Evolutionary conservation across 495 filamentous ascomycete genomes (phyloP).

Genomic region (Penicillium cosmopolitanum): DNA sequence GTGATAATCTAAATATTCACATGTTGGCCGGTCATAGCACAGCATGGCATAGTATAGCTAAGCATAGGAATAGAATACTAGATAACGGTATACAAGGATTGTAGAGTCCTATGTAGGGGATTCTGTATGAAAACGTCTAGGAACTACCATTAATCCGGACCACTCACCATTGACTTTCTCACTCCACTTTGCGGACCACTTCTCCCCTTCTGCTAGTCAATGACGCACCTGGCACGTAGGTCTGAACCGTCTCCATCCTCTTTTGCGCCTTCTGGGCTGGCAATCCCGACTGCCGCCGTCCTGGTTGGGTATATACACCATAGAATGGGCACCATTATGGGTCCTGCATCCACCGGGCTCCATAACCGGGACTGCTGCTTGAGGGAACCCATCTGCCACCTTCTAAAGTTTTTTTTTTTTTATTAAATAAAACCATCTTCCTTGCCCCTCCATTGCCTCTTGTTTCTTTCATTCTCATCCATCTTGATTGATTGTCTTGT

Average conservation of each 20-base stretch:
- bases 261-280: not conserved
- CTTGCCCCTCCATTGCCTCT: conserved; percentile 6
- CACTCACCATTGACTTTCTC: not conserved
- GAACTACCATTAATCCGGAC: not conserved
- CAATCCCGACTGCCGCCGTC: conserved; percentile 2
- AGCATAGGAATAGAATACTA: too few species aligned
- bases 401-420: not conserved
- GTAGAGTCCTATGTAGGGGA: too few species aligned
- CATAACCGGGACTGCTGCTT: conserved; percentile 19
- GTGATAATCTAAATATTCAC: too few species aligned
- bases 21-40: too few species aligned
- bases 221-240: conserved; percentile 6
- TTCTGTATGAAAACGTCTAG: not conserved
- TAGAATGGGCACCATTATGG: conserved; percentile 7
- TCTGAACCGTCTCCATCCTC: conserved; percentile 2
- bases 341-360: conserved; percentile 14
- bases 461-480: conserved; percentile 1
- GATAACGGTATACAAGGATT: too few species aligned
- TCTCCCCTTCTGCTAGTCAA: conserved; percentile 6
- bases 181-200: not conserved
- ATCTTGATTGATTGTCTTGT: conserved; percentile 12
- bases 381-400: conserved; percentile 22
- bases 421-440: conserved; percentile 11
- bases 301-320: conserved; percentile 14
- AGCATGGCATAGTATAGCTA: too few species aligned